Conservation (phyloP, 23 red algal species). For the Porphyridium purpureum region DNA sequence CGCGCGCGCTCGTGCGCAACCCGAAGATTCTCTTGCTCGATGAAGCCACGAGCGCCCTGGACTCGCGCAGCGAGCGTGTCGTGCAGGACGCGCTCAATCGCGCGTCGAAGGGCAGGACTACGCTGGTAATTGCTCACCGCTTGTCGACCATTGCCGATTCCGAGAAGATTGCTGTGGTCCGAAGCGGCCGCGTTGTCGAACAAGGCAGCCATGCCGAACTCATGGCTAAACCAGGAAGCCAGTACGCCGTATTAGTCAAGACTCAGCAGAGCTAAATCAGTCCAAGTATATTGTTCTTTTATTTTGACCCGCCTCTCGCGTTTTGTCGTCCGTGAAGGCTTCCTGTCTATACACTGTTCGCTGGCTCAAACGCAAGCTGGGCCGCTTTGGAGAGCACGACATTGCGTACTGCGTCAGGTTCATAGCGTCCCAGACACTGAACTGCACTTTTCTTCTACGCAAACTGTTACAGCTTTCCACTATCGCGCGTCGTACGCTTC, state of each 20-base stretch:
- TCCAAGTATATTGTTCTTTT: too few species aligned
- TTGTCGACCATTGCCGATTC: slow-evolving; percentile 65
- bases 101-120: slow-evolving; percentile 39
- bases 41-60: slow-evolving; percentile 80
- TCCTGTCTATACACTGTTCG: too few species aligned
- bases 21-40: slow-evolving; percentile 61
- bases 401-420: too few species aligned
- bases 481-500: too few species aligned
- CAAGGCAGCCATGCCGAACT: slow-evolving; percentile 42
- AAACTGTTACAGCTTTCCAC: too few species aligned
- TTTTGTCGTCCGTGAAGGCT: too few species aligned
- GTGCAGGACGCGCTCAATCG: slow-evolving; percentile 59
- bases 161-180: slow-evolving; percentile 56
- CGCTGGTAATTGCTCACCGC: slow-evolving; percentile 73
- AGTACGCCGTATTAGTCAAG: slow-evolving; percentile 45
- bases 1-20: slow-evolving; percentile 44
- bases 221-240: slow-evolving; percentile 15
- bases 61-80: slow-evolving; percentile 51
- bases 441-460: too few species aligned
- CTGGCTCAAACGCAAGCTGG: too few species aligned
- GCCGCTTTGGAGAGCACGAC: too few species aligned
- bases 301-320: too few species aligned
- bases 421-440: too few species aligned
- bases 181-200: slow-evolving; percentile 49
- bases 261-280: too few species aligned